phyloP scores from a whole-genome alignment of 805 yeast genomes.

The Cephaloascus albidus region DNA sequence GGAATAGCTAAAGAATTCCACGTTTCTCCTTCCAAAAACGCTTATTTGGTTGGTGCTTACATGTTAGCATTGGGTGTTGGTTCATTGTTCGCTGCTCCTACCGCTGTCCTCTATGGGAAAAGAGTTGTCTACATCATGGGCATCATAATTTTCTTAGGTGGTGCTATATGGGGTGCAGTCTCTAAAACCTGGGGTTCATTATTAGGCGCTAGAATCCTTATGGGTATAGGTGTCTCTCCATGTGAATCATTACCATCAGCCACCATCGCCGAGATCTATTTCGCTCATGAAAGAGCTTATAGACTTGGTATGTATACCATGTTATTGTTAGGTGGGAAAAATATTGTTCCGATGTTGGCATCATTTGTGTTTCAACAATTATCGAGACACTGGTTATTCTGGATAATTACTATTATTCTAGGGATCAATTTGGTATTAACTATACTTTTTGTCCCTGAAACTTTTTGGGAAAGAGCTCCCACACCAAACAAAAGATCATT shows the following conservation, averaged over 20 bases:
- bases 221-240: slow-evolving; percentile 55
- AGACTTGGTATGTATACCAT: slow-evolving; percentile 50
- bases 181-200: slow-evolving; percentile 38
- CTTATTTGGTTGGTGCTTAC: slow-evolving; percentile 48
- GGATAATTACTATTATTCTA: slow-evolving; percentile 45
- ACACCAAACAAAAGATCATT: slow-evolving; percentile 35
- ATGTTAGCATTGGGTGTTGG: slow-evolving; percentile 56
- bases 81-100: slow-evolving; percentile 46
- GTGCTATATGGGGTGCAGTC: slow-evolving; percentile 45
- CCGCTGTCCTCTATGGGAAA: slow-evolving; percentile 49
- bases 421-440: slow-evolving; percentile 35
- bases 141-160: slow-evolving; percentile 36
- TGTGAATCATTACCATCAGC: slow-evolving; percentile 53
- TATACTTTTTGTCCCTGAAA: slow-evolving; percentile 52
- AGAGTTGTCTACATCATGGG: slow-evolving; percentile 44
- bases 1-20: slow-evolving; percentile 31
- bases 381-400: slow-evolving; percentile 52
- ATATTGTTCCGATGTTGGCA: slow-evolving; percentile 46
- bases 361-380: slow-evolving; percentile 39
- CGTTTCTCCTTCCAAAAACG: slow-evolving; percentile 26
- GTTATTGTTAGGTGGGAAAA: slow-evolving; percentile 52
- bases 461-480: slow-evolving; percentile 53
- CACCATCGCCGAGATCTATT: slow-evolving; percentile 52
- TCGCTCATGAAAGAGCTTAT: slow-evolving; percentile 53
- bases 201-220: slow-evolving; percentile 47